Percentiles rank a stretch among this genome's conserved stretches.
phyloP scores from a whole-genome alignment of 1,284 basidiomycete genomes.

The Ganoderma multipileum region DNA sequence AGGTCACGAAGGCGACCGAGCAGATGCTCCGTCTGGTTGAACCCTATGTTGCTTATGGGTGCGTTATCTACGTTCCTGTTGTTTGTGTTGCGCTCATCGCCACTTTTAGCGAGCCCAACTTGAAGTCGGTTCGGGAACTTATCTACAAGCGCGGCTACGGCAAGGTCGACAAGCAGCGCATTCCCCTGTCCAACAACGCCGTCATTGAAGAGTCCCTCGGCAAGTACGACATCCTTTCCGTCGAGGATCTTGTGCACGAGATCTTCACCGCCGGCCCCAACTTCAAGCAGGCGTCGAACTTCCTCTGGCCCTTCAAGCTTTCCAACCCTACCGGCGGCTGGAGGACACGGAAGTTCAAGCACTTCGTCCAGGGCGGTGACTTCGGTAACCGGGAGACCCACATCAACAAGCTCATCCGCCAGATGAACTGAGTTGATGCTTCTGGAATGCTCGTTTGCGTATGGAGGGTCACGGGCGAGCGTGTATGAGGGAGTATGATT shows the following conservation, averaged over 20 bases:
- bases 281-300: conserved; percentile 98
- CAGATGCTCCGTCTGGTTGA: conserved; percentile 99
- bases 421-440: conserved; percentile 83
- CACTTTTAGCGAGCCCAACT: conserved; percentile 82
- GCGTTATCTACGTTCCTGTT: conserved; percentile 38
- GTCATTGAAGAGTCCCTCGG: conserved; percentile 94
- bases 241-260: conserved; percentile 99
- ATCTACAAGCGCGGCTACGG: conserved; percentile 99
- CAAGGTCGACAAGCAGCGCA: conserved; percentile 97
- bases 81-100: background rate
- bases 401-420: conserved; percentile 97
- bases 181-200: conserved; percentile 94
- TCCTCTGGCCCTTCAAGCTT: conserved; percentile 99
- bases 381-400: conserved; percentile 94
- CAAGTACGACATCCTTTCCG: conserved; percentile 95
- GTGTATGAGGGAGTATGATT: conserved; percentile 45
- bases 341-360: conserved; percentile 96
- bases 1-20: conserved; percentile 95
- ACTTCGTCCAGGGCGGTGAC: conserved; percentile 94
- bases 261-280: conserved; percentile 95
- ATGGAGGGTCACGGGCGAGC: conserved; percentile 35
- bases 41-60: conserved; percentile 98
- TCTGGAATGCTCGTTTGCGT: conserved; percentile 25
- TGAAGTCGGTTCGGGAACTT: conserved; percentile 96
- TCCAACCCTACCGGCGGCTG: conserved; percentile 99